Evolutionary conservation across 2,329 filamentous ascomycete species (phyloP).

Genomic region (Fusarium odoratissimum): DNA sequence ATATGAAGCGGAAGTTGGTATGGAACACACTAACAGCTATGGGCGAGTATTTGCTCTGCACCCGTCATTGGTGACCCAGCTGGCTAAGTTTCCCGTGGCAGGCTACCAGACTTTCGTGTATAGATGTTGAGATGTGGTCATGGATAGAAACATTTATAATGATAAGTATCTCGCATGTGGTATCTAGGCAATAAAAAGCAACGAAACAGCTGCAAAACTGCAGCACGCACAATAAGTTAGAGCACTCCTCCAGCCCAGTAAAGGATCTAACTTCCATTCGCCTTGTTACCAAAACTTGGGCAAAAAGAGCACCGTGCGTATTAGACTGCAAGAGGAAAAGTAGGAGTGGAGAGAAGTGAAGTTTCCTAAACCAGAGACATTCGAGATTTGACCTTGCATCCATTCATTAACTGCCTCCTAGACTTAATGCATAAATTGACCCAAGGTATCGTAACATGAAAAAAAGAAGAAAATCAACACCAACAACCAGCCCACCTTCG

Average conservation of each 20-base stretch:
- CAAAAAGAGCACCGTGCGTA: slow-evolving; percentile 9
- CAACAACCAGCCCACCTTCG: slow-evolving; percentile 25
- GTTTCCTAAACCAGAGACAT: slow-evolving; percentile 28
- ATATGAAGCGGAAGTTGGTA: slow-evolving; percentile 85
- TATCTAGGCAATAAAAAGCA: slow-evolving; percentile 42
- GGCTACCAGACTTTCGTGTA: background rate
- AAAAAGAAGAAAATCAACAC: slow-evolving; percentile 3
- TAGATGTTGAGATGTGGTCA: background rate
- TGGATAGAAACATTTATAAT: slow-evolving; percentile 29
- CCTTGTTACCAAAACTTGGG: slow-evolving; percentile 11
- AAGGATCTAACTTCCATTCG: slow-evolving; percentile 17
- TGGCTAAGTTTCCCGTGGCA: background rate
- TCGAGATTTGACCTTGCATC: slow-evolving; percentile 28
- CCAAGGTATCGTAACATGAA: slow-evolving; percentile 43
- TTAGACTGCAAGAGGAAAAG: slow-evolving; percentile 25
- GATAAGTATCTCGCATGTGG: slow-evolving; percentile 42
- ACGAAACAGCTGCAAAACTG: slow-evolving; percentile 46
- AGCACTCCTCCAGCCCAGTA: slow-evolving; percentile 27
- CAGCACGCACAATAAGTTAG: slow-evolving; percentile 44
- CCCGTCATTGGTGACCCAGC: slow-evolving; percentile 73
- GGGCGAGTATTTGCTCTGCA: slow-evolving; percentile 74
- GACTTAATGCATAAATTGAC: slow-evolving; percentile 22
- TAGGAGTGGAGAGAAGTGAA: slow-evolving; percentile 33
- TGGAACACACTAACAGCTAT: slow-evolving; percentile 74
- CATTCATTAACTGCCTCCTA: slow-evolving; percentile 18